Conservation (phyloP, 108 stramenopile species). For the Discostella pseudostelligera region DNA sequence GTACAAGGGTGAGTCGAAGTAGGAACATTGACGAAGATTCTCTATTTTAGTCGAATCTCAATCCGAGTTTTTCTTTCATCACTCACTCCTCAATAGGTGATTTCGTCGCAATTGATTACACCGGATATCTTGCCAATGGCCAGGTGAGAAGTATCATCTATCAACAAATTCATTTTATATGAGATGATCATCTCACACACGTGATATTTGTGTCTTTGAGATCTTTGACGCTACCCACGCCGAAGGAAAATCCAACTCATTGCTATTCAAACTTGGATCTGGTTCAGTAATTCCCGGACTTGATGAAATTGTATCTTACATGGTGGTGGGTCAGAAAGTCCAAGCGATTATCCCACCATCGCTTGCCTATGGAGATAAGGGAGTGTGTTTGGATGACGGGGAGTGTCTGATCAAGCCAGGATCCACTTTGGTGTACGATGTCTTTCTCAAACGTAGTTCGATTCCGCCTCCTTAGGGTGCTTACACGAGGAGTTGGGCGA, state of each 20-base stretch:
- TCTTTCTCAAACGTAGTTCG: slow-evolving; percentile 71
- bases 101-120: slow-evolving; percentile 85
- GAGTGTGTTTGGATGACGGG: slow-evolving; percentile 79
- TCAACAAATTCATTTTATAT: neutral
- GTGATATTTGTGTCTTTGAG: neutral
- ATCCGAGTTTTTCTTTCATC: neutral
- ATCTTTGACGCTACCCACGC: slow-evolving; percentile 90
- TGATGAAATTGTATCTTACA: slow-evolving; percentile 70
- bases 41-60: too few species aligned
- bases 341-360: slow-evolving; percentile 85
- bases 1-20: slow-evolving; percentile 17
- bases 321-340: slow-evolving; percentile 83
- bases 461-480: slow-evolving; percentile 75
- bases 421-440: slow-evolving; percentile 82
- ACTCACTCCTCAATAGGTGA: slow-evolving; percentile 44
- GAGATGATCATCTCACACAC: neutral
- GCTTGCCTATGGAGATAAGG: slow-evolving; percentile 79
- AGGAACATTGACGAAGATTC: too few species aligned
- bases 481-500: too few species aligned
- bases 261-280: slow-evolving; percentile 76
- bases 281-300: slow-evolving; percentile 75
- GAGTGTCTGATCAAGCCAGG: slow-evolving; percentile 88
- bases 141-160: slow-evolving; percentile 16
- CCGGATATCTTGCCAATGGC: slow-evolving; percentile 79
- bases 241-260: slow-evolving; percentile 72